These are phyloP conservation scores for Knoxia roxburghii DNA, from an alignment of 257 asterid species.

Conservation along the genomic window DNA sequence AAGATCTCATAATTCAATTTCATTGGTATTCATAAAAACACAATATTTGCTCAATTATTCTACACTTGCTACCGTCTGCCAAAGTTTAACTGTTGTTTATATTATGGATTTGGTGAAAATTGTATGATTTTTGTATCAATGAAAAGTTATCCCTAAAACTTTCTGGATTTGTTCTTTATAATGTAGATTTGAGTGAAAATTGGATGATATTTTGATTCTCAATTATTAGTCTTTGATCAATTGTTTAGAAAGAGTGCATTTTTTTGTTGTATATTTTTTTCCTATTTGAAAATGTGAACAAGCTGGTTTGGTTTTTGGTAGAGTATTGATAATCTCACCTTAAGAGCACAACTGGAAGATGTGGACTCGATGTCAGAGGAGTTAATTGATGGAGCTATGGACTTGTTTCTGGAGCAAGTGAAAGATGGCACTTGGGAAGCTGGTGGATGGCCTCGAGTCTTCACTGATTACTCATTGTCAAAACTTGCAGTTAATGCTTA, in stretches of 20 bases:
- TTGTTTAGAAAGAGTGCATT: background rate
- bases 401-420: constrained; percentile 52
- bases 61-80: background rate
- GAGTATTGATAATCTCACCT: constrained; percentile 58
- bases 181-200: background rate
- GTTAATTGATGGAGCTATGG: constrained; percentile 49
- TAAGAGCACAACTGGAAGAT: constrained; percentile 65
- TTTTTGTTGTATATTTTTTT: too few relatives aligned
- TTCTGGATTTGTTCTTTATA: background rate
- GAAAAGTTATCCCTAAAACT: background rate
- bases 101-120: too few relatives aligned
- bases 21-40: background rate
- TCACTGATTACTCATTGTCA: constrained; percentile 83
- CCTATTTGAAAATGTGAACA: background rate
- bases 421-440: constrained; percentile 71
- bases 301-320: constrained; percentile 17
- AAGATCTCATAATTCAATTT: constrained; percentile 9
- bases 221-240: background rate
- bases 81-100: too few relatives aligned
- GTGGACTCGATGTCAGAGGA: constrained; percentile 58
- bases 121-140: too few relatives aligned
- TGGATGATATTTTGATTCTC: background rate
- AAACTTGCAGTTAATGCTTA: constrained; percentile 68
- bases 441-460: constrained; percentile 84
- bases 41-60: background rate